Evolutionary conservation across 140 eudicot genomes (phyloP).

Genomic region (Flaveria floridana): DNA sequence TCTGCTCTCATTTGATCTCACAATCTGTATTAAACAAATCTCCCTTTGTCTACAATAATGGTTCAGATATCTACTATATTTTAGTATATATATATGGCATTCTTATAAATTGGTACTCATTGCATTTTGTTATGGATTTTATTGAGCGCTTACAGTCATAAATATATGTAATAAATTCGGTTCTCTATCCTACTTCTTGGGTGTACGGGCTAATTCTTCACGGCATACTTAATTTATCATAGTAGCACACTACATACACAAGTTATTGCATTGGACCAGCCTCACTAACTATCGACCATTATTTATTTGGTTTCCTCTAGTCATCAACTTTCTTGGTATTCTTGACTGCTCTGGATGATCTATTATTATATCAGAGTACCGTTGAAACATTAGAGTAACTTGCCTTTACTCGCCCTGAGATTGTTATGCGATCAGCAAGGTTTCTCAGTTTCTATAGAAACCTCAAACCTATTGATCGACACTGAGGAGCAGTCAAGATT

Average conservation of each 20-base stretch:
- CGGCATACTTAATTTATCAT: background rate
- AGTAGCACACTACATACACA: background rate
- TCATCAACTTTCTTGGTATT: too few relatives aligned
- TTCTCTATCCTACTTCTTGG: background rate
- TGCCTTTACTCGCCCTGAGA: too few relatives aligned
- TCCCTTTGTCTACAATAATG: background rate
- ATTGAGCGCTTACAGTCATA: background rate
- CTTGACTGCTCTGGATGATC: too few relatives aligned
- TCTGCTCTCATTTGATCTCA: too few relatives aligned
- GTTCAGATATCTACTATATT: background rate
- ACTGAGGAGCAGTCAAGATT: too few relatives aligned
- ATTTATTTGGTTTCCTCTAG: background rate
- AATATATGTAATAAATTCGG: background rate
- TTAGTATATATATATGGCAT: conserved; percentile 7
- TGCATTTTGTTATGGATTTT: background rate
- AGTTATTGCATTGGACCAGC: background rate
- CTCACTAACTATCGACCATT: background rate
- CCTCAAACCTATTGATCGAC: too few relatives aligned
- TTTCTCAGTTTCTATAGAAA: too few relatives aligned
- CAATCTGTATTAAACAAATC: background rate
- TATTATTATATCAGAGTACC: too few relatives aligned
- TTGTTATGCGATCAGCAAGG: too few relatives aligned
- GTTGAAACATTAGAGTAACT: too few relatives aligned
- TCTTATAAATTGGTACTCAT: background rate
- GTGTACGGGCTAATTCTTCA: background rate